Evolutionary conservation across 1,284 basidiomycete species (phyloP), one percentile per base, ranked within the genome.

Genomic region (Kalmanozyma brasiliensis): DNA sequence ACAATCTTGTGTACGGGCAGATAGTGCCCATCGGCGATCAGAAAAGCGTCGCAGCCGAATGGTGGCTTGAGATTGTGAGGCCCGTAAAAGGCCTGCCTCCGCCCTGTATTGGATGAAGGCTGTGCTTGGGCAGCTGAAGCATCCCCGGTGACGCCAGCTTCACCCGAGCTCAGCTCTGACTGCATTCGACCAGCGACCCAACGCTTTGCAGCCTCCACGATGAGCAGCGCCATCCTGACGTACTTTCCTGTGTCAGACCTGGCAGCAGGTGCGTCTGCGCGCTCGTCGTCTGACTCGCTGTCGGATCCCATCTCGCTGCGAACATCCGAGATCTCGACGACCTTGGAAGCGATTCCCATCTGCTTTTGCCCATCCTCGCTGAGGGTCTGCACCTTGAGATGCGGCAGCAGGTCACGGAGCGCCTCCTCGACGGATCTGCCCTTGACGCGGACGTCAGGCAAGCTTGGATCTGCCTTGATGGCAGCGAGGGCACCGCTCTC

Each of bases 401-500:
- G 76, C 2, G 74, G 74, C 2, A 81, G 56, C 41, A 80, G 48
- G 20, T 70, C 63, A 11, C 63, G 86, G 45, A 96, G 71, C 79
- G 94, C 92, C 46, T 90, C 86, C 6, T 87, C 84, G 20, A 96
- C 83, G 1, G 84, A 84, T 45, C 87, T 86, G 1, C 91, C 91
- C 0, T 83, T 82, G 9, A 91, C 77, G 1, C 82, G 80, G 43
- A 97, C 88, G 14, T 86, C 84, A 1, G 84, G 84, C 0, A 90
- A 87, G 24, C 83, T 83, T 42, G 88, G 89, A 65, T 96, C 93
- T 4, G 89, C 86, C 22, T 90, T 87, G 42, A 98, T 84, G 0
- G 92, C 94, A 2, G 89, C 93, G 82, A 93, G 94, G 0, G 92
- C 91, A 4, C 95, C 95, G 0, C 91, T 90, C 60, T 89, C 90